These are phyloP conservation scores for Sporodiniella umbellata DNA, from an alignment of 371 early-diverging fungal genomes.

Conservation along the genomic window DNA sequence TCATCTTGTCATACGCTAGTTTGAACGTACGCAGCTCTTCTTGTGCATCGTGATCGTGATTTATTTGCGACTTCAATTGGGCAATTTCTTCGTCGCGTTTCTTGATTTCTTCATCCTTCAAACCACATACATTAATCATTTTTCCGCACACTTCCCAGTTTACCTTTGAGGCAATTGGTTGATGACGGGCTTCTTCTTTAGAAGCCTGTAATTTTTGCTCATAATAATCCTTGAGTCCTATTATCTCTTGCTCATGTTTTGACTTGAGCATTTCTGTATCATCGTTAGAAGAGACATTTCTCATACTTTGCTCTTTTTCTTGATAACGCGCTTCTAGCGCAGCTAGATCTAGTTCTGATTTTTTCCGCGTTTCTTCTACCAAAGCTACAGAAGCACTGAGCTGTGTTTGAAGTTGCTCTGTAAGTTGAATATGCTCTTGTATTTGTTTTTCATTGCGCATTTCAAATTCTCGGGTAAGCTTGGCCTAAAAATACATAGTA, in stretches of 20 bases:
- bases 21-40: slow-evolving; percentile 22
- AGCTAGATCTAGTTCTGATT: slow-evolving; percentile 5
- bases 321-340: slow-evolving; percentile 10
- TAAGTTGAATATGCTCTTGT: slow-evolving; percentile 14
- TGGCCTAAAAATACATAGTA: slow-evolving; percentile 10
- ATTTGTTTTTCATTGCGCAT: slow-evolving; percentile 15
- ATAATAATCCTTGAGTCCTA: slow-evolving; percentile 8
- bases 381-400: slow-evolving; percentile 3
- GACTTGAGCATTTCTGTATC: no score
- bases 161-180: slow-evolving; percentile 6
- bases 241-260: slow-evolving; percentile 9
- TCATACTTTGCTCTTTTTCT: slow-evolving; percentile 7
- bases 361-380: not conserved
- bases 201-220: slow-evolving; percentile 9
- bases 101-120: not conserved
- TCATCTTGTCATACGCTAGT: slow-evolving; percentile 37
- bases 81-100: slow-evolving; percentile 5
- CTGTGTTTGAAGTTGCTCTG: slow-evolving; percentile 6
- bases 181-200: slow-evolving; percentile 1
- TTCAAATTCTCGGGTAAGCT: slow-evolving; percentile 19
- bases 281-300: no score
- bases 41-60: slow-evolving; percentile 2
- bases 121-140: no score
- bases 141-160: not conserved
- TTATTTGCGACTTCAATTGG: slow-evolving; percentile 10